Percentiles rank a stretch among this genome's conserved stretches.
These are phyloP conservation scores for Herpomyces periplanetae DNA, from an alignment of 2,329 filamentous ascomycete genomes.

Conservation along the genomic window DNA sequence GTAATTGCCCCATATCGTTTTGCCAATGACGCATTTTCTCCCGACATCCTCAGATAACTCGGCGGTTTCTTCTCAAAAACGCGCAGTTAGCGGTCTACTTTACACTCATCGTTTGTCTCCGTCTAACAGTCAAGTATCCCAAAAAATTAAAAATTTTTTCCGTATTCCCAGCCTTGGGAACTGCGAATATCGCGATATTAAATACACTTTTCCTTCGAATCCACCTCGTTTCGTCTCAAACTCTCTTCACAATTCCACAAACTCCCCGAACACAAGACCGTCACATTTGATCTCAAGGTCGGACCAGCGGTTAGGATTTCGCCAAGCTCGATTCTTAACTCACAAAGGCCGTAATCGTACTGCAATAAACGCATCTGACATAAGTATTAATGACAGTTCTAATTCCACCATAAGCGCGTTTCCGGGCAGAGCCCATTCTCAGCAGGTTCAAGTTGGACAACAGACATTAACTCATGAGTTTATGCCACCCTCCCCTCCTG, in stretches of 20 bases:
- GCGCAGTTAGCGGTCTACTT: too few relatives aligned
- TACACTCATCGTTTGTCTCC: too few relatives aligned
- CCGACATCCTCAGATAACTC: too few relatives aligned
- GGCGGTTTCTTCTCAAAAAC: too few relatives aligned
- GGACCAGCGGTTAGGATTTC: slow-evolving; percentile 24
- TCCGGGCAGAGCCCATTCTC: too few relatives aligned
- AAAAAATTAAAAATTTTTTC: slow-evolving; percentile 28
- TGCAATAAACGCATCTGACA: slow-evolving; percentile 64
- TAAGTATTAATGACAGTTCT: too few relatives aligned
- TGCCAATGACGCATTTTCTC: too few relatives aligned
- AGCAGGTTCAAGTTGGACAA: too few relatives aligned
- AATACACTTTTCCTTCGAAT: slow-evolving; percentile 3
- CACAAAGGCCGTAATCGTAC: slow-evolving; percentile 57
- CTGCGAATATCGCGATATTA: slow-evolving; percentile 6
- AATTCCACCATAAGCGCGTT: too few relatives aligned
- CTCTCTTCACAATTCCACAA: slow-evolving; percentile 6
- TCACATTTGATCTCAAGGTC: slow-evolving; percentile 11
- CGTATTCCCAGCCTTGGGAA: slow-evolving; percentile 17
- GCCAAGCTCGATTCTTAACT: slow-evolving; percentile 59
- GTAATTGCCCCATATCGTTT: too few relatives aligned
- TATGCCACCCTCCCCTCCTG: slow-evolving; percentile 66
- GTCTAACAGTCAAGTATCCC: slow-evolving; percentile 16
- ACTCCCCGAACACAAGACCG: slow-evolving; percentile 5
- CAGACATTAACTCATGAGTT: too few relatives aligned
- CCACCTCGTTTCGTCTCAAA: slow-evolving; percentile 7